Base-by-base conservation (phyloP, 2,329 filamentous ascomycete genomes). In the Aspergillus melleus region DNA sequence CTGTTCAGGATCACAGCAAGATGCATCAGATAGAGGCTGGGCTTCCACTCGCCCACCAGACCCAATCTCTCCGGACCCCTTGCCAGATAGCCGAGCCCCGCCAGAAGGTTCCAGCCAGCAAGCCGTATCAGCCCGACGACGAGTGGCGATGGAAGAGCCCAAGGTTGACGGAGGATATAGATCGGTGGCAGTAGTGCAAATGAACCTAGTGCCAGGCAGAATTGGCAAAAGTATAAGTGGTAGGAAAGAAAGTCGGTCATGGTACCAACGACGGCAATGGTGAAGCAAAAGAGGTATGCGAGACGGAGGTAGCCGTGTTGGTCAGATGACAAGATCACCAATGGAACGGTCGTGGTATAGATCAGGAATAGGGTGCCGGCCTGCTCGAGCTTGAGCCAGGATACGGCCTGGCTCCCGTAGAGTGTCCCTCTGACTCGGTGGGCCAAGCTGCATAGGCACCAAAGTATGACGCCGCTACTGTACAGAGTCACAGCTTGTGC, bases 341-440 rank as follows among this genome's bases (percentile, higher is more conserved):
- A 36, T 30, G 55, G 59, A 44, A 64, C 26, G 16, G 59, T 51
- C 12, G 50, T 24, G 5, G 59, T 52, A 30, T 42, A 63, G 16
- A 63, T 63, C 8, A 63, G 56, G 26, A 61, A 14, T 12, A 61
- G 44, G 12, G 19, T 49, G 12, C 50, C 56, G 20, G 39, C 59
- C 44, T 55, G 39, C 54, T 63, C 61, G 22, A 61, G 54, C 32
- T 57, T 59, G 22, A 61, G 56, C 59, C 56, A 55, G 11, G 57
- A 39, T 49, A 30, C 52, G 20, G 61, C 54, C 29, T 59, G n/a
- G 12, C 49, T 52, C 14, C 54, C 56, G 6, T 53, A 36, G 47
- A 59, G 26, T 5, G 52, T 55, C n/a, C 44, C 51, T 29, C 61
- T 57, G 3, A 57, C 42, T 19, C 57, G 60, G 55, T 64, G 59